Conservation (phyloP, 371 early-diverging fungal genomes). For the Rhizopus microsporus region DNA sequence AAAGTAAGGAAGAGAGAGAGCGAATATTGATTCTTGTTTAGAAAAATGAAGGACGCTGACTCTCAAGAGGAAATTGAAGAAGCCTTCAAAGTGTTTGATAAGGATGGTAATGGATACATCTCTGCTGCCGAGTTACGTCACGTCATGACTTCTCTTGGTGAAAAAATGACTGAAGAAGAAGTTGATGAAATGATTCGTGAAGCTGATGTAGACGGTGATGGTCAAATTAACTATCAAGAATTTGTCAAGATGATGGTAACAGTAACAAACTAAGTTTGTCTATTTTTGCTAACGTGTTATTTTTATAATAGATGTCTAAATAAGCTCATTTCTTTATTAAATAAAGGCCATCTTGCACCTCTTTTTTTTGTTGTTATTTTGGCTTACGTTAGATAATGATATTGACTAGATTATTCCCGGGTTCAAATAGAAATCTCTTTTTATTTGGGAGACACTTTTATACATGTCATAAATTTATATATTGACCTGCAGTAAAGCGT, state of each 20-base stretch:
- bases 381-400: not conserved
- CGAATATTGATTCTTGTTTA: slow-evolving; percentile 10
- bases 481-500: no score
- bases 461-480: no score
- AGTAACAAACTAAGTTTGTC: not conserved
- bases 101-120: slow-evolving; percentile 57
- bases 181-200: slow-evolving; percentile 86
- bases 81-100: slow-evolving; percentile 62
- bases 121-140: slow-evolving; percentile 55
- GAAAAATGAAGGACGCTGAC: slow-evolving; percentile 54
- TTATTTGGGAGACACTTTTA: no score
- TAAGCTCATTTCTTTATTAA: slow-evolving; percentile 8
- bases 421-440: no score
- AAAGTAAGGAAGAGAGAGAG: not conserved
- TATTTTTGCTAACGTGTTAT: not conserved
- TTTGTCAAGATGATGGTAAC: slow-evolving; percentile 91
- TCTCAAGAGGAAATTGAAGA: slow-evolving; percentile 57
- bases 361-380: not conserved
- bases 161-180: slow-evolving; percentile 82
- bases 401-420: no score
- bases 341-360: not conserved
- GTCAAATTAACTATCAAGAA: slow-evolving; percentile 90
- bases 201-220: slow-evolving; percentile 86
- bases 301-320: slow-evolving; percentile 21
- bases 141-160: slow-evolving; percentile 62